Evolutionary conservation across 73 alveolate species (phyloP).

Genomic region (Paraurostyla sp.): DNA sequence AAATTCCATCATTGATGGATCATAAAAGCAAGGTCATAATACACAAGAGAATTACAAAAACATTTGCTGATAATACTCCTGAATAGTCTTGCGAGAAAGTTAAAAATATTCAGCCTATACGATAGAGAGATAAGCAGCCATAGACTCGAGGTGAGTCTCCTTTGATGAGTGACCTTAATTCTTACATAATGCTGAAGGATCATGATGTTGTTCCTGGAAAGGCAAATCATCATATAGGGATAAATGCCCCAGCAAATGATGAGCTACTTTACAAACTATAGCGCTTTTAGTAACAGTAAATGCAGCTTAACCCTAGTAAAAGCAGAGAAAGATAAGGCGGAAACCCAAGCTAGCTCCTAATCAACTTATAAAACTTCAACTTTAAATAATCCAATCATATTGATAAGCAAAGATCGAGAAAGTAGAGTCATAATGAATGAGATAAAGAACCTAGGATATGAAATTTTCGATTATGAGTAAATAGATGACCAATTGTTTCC

Average conservation of each 20-base stretch:
- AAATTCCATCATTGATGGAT: neutral
- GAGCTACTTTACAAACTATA: neutral
- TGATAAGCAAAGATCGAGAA: slow-evolving; percentile 6
- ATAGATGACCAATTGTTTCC: neutral
- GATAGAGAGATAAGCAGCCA: slow-evolving; percentile 24
- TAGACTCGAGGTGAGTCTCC: slow-evolving; percentile 49
- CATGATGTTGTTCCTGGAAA: slow-evolving; percentile 12
- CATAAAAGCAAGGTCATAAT: neutral
- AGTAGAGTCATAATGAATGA: neutral
- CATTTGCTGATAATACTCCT: slow-evolving; percentile 19
- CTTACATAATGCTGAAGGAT: slow-evolving; percentile 22
- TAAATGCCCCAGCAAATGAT: slow-evolving; percentile 18
- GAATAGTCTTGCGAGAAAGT: slow-evolving; percentile 16
- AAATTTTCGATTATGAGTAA: slow-evolving; percentile 9
- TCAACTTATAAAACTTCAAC: slow-evolving; percentile 18
- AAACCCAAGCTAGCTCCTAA: neutral
- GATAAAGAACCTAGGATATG: neutral
- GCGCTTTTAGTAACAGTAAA: neutral
- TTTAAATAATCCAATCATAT: neutral
- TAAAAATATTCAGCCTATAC: neutral
- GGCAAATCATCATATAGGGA: neutral
- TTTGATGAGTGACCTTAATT: slow-evolving; percentile 33
- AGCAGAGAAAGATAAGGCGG: slow-evolving; percentile 16
- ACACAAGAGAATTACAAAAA: slow-evolving; percentile 18
- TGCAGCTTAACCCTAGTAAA: neutral